Evolutionary conservation across 2,329 filamentous ascomycete species (phyloP).

Genomic region (Colletotrichum sidae): DNA sequence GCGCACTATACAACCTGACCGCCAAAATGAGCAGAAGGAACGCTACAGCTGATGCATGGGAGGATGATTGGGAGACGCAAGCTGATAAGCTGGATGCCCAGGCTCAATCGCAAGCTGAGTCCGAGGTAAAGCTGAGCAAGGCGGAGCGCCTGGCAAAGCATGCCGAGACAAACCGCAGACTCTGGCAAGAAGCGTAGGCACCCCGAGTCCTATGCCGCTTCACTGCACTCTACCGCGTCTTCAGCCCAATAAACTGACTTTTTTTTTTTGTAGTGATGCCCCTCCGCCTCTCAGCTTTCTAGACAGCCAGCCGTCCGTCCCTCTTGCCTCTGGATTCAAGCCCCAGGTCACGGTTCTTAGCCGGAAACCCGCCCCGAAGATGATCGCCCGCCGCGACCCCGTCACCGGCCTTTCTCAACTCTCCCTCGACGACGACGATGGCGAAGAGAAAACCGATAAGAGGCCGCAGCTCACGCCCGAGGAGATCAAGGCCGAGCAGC

Average conservation of each 20-base stretch:
- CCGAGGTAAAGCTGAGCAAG: slow-evolving; percentile 68
- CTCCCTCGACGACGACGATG: slow-evolving; percentile 70
- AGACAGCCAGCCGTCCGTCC: slow-evolving; percentile 71
- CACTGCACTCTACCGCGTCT: background rate
- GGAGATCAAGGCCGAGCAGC: slow-evolving; percentile 81
- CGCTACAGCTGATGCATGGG: slow-evolving; percentile 82
- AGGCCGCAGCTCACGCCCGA: slow-evolving; percentile 76
- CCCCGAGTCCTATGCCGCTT: background rate
- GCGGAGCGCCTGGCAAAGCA: slow-evolving; percentile 85
- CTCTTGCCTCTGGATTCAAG: slow-evolving; percentile 79
- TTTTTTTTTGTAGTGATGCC: slow-evolving; percentile 71
- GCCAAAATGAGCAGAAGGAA: slow-evolving; percentile 60
- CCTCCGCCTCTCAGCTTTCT: slow-evolving; percentile 81
- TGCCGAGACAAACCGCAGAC: slow-evolving; percentile 82
- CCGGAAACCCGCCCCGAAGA: slow-evolving; percentile 76
- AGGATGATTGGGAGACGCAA: slow-evolving; percentile 86
- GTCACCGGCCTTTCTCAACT: slow-evolving; percentile 59
- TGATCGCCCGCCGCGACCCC: slow-evolving; percentile 69
- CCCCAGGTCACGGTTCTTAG: slow-evolving; percentile 86
- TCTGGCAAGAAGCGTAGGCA: slow-evolving; percentile 88
- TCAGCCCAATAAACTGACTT: slow-evolving; percentile 10
- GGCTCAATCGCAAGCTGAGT: slow-evolving; percentile 46
- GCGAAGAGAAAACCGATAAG: slow-evolving; percentile 70
- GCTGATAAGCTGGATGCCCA: slow-evolving; percentile 69
- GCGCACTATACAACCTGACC: background rate